Evolutionary conservation across 2,329 filamentous ascomycete genomes (phyloP).

Genomic region (Diaporthe ilicicola): DNA sequence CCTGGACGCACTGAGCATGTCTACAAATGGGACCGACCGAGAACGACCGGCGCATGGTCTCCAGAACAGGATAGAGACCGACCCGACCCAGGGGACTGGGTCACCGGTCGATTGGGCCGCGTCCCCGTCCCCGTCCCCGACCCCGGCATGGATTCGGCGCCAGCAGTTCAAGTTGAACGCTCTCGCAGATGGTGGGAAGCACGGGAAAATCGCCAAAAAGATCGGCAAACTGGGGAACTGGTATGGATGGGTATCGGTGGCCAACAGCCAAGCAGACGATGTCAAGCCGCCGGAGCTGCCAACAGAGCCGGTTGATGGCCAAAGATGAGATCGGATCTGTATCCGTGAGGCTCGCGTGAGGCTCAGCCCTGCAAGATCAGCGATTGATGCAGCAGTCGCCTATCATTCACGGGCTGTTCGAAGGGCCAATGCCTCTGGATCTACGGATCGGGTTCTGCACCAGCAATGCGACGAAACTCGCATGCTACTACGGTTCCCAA

Average conservation of each 20-base stretch:
- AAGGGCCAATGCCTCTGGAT: neutral
- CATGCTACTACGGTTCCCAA: neutral
- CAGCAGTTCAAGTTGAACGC: slow-evolving; percentile 7
- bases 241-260: neutral
- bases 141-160: slow-evolving; percentile 6
- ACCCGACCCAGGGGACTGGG: neutral
- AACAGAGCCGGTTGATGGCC: neutral
- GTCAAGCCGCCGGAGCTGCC: neutral
- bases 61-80: neutral
- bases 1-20: neutral
- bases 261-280: neutral
- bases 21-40: neutral
- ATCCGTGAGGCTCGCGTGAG: neutral
- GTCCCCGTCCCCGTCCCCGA: neutral
- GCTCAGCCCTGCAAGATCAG: neutral
- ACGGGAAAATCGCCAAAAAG: neutral
- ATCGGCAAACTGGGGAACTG: neutral
- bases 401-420: neutral
- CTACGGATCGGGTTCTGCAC: neutral
- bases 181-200: neutral
- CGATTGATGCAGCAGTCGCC: neutral
- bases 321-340: neutral
- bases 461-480: neutral
- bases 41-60: neutral
- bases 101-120: neutral